Base-by-base conservation (phyloP, 106 monocot species). In the Posidonia australis region DNA sequence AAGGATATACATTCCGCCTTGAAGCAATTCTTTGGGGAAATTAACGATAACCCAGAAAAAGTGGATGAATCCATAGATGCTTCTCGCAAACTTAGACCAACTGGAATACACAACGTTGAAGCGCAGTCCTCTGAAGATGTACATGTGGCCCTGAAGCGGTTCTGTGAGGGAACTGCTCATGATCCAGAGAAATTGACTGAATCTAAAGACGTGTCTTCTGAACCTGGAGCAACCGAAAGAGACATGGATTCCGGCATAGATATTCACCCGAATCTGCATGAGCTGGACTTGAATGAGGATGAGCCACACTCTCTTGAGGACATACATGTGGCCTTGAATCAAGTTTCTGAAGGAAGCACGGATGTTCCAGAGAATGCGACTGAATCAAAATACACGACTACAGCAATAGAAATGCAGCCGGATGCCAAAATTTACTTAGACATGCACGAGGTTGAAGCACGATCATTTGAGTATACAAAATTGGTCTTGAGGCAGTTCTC, bases 61-160 rank as follows among this genome's bases (percentile, higher is more conserved):
- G n/a, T n/a, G n/a, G n/a, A n/a, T n/a, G n/a, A n/a, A n/a, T n/a
- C 13, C 3, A 12, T 17, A 49, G 49, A 17, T 17, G 16, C 16
- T 49, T 49, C 49, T 49, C n/a, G n/a, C n/a, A n/a, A n/a, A n/a
- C n/a, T n/a, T n/a, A n/a, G n/a, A n/a, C 4, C 13, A 49, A 14
- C 3, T 49, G 49, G 13, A 49, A 14, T 12, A 49, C 46, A 63
- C 24, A 60, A 69, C 49, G 24, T 66, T 55, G 69, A 72, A 60
- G 75, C 66, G 58, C 72, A 49, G 25, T 63, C 54, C 26, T 32
- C 44, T 19, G 75, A 67, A 45, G 80, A 77, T 47, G 58, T 64
- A 51, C 68, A 73, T 48, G 36, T 28, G 28, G 63, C 53, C 23
- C 52, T 59, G 41, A 65, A 64, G 28, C 48, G 46, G 7, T 10